Conservation (phyloP, 2,329 filamentous ascomycete species). For the Aspergillus sp. region DNA sequence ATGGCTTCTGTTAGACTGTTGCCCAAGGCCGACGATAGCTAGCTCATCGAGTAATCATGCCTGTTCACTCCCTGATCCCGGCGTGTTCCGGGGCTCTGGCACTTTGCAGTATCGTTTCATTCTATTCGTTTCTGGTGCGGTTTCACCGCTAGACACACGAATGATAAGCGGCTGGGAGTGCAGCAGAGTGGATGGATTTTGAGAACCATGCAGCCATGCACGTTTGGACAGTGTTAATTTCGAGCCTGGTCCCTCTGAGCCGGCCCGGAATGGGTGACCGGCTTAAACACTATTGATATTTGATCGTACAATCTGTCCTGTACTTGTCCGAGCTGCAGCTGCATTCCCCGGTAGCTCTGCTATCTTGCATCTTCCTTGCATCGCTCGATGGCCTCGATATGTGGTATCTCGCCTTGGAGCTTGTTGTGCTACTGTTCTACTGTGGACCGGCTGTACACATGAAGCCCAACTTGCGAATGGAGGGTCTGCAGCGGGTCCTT, state of each 20-base stretch:
- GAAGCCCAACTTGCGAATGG: no score
- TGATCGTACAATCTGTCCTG: slow-evolving; percentile 14
- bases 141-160: slow-evolving; percentile 21
- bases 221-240: slow-evolving; percentile 7
- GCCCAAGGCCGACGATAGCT: not conserved
- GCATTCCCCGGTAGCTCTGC: slow-evolving; percentile 14
- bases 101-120: slow-evolving; percentile 6
- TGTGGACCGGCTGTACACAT: no score
- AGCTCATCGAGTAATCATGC: not conserved
- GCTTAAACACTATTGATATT: slow-evolving; percentile 1
- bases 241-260: slow-evolving; percentile 5
- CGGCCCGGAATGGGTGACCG: not conserved
- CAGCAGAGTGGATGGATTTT: not conserved
- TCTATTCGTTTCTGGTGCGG: slow-evolving; percentile 11
- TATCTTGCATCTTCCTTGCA: slow-evolving; percentile 20
- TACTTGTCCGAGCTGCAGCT: slow-evolving; percentile 12
- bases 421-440: no score
- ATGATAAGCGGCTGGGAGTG: slow-evolving; percentile 17
- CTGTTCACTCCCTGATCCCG: slow-evolving; percentile 11
- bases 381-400: slow-evolving; percentile 7
- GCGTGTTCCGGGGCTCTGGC: slow-evolving; percentile 20
- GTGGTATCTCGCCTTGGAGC: no score
- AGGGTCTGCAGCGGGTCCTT: not conserved
- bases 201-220: not conserved
- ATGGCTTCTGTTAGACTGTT: no score